Base-by-base conservation (phyloP, 108 stramenopile genomes). In the Cyclotella distinguenda region DNA sequence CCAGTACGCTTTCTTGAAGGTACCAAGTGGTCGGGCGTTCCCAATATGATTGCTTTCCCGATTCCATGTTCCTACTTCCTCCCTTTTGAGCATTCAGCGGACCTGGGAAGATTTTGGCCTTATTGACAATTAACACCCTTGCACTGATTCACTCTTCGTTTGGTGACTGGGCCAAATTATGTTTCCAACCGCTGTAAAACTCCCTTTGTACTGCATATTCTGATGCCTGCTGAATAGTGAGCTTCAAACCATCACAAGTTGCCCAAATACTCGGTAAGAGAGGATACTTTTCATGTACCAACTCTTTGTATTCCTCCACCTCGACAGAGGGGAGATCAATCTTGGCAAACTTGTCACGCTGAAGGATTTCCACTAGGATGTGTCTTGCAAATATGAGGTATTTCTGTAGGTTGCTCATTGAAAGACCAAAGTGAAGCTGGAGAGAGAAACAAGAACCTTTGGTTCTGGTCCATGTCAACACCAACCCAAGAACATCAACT, bases 101-200 rank as follows among this genome's bases (percentile, higher is more conserved):
- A n/a, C n/a, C n/a, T n/a, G n/a, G n/a, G n/a, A n/a, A n/a, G n/a
- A n/a, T n/a, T n/a, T n/a, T n/a, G n/a, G n/a, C n/a, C n/a, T n/a
- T n/a, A n/a, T n/a, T n/a, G n/a, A n/a, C n/a, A n/a, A n/a, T n/a
- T n/a, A n/a, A n/a, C n/a, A n/a, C n/a, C n/a, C n/a, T n/a, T n/a
- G n/a, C n/a, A n/a, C n/a, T n/a, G n/a, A n/a, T n/a, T n/a, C n/a
- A n/a, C n/a, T n/a, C n/a, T n/a, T n/a, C n/a, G n/a, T n/a, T n/a
- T n/a, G n/a, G n/a, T n/a, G n/a, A n/a, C n/a, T n/a, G n/a, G n/a
- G n/a, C n/a, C n/a, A n/a, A n/a, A n/a, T 18, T 35, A 36, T 57
- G 56, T 21, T 34, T 57, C 56, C 56, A 57, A 2, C 56, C 35
- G 38, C 38, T 57, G 3, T 36, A 57, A 36, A 36, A 57, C 1